Percentiles rank a stretch among this genome's conserved stretches.
Conservation (phyloP, 2,329 filamentous ascomycete genomes). For the Phialemonium atrogriseum region DNA sequence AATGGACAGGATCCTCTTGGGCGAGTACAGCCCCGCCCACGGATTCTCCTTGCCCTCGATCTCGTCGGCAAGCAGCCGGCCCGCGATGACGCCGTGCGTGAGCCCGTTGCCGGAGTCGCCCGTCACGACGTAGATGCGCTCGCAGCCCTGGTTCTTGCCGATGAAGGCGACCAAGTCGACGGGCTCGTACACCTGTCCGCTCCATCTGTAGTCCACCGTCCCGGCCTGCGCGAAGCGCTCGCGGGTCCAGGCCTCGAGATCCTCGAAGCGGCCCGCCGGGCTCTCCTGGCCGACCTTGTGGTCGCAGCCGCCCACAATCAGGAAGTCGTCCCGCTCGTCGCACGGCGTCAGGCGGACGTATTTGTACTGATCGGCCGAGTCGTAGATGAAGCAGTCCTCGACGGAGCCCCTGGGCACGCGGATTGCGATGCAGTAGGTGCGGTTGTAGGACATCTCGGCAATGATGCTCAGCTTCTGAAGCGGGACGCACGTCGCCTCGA, state of each 20-base stretch:
- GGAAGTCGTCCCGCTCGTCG: constrained; percentile 44
- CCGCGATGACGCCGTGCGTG: constrained; percentile 46
- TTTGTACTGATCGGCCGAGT: constrained; percentile 45
- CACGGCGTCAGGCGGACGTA: constrained; percentile 45
- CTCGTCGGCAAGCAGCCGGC: constrained; percentile 42
- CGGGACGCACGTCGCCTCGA: constrained; percentile 47
- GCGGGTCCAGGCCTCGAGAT: constrained; percentile 44
- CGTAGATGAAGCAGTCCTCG: constrained; percentile 48
- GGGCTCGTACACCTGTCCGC: constrained; percentile 48
- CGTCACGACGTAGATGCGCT: constrained; percentile 44
- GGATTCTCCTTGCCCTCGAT: constrained; percentile 39
- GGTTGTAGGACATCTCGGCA: constrained; percentile 42
- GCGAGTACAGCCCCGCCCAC: constrained; percentile 42
- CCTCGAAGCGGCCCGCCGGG: constrained; percentile 33
- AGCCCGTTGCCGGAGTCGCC: constrained; percentile 51
- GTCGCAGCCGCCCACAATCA: constrained; percentile 48
- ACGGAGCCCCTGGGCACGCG: constrained; percentile 41
- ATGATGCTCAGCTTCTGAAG: constrained; percentile 46
- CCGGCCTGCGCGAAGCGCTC: constrained; percentile 42
- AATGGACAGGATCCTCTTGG: constrained; percentile 35
- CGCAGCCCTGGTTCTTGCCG: constrained; percentile 42
- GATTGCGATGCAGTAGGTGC: constrained; percentile 49
- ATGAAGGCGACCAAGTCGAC: constrained; percentile 48
- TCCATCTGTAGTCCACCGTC: constrained; percentile 46
- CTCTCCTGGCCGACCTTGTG: constrained; percentile 49